A percentile compares a stretch with the other conserved stretches of the same genome.
These are phyloP conservation scores for Chaetomiaceae sp. DNA, from an alignment of 2,329 filamentous ascomycete species.

Conservation along the genomic window DNA sequence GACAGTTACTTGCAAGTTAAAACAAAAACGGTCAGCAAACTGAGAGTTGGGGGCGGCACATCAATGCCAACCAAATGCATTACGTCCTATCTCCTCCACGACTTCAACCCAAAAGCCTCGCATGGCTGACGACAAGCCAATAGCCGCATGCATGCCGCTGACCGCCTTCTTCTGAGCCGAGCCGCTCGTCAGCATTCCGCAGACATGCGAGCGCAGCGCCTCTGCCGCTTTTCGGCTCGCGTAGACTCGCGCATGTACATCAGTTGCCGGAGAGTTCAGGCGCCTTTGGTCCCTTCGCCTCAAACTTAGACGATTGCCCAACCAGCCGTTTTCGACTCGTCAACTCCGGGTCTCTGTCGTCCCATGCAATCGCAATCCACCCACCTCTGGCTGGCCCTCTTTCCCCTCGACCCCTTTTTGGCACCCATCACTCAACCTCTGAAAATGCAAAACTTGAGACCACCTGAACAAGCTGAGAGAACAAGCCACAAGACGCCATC, in stretches of 20 bases:
- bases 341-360: neutral
- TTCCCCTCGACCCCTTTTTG: slow-evolving; percentile 6
- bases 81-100: neutral
- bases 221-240: neutral
- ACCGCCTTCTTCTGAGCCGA: neutral
- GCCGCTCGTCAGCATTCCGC: neutral
- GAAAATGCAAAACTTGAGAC: neutral
- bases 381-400: neutral
- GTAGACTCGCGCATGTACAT: no score
- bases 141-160: slow-evolving; percentile 1
- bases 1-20: no score
- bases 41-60: neutral
- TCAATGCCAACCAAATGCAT: neutral
- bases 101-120: neutral
- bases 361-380: neutral
- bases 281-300: no score
- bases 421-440: neutral
- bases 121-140: neutral
- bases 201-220: neutral
- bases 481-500: slow-evolving; percentile 1
- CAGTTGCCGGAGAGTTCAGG: no score
- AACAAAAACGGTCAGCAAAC: neutral
- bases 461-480: neutral
- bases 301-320: neutral
- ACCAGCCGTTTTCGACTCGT: slow-evolving; percentile 1